Evolutionary conservation across 306 rosid genomes (phyloP), one percentile per base, ranked within the genome.

Genomic region (Vigna nakashimae): DNA sequence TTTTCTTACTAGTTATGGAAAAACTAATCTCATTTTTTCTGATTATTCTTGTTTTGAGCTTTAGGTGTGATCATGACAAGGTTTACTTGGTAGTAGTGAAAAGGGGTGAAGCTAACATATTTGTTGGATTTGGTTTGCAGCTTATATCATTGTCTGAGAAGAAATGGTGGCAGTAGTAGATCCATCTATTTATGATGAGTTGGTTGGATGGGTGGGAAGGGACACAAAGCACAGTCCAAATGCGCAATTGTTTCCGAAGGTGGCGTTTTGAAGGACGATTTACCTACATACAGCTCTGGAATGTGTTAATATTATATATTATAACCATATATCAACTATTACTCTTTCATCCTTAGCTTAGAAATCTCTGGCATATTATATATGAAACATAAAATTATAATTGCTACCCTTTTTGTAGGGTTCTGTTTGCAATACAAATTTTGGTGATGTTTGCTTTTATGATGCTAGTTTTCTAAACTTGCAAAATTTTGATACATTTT

Each of bases 61-160:
- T 75, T 50, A 75, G 43, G 43, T 15, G 74, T 34, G 1, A 6
- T 57, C 20, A 67, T 26, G 36, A 42, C 36, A 22, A 78, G 58
- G 13, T 45, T 67, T 43, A 32, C 6, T 11, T 52, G 55, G 11
- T 59, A 1, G n/a, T 26, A 12, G 9, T 28, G 51, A 52, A 65
- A 18, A 30, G 57, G 11, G 36, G 38, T 20, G 56, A 74, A 58
- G 28, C 75, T 84, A 50, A 81, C 65, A 70, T 26, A 18, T 80
- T 77, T 82, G 4, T 73, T 84, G 65, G 45, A 49, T 85, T 84
- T 85, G 49, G 50, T 74, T 89, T 69, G 76, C 96, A 93, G 98
- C 93, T 93, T 8, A 82, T 91, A 83, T 93, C 96, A 43, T 79
- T 91, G 81, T 91, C 90, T 9, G 97, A 87, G 90, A 89, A 89